Conservation (phyloP, 768 basidiomycete species). For the Mycena belliarum region DNA sequence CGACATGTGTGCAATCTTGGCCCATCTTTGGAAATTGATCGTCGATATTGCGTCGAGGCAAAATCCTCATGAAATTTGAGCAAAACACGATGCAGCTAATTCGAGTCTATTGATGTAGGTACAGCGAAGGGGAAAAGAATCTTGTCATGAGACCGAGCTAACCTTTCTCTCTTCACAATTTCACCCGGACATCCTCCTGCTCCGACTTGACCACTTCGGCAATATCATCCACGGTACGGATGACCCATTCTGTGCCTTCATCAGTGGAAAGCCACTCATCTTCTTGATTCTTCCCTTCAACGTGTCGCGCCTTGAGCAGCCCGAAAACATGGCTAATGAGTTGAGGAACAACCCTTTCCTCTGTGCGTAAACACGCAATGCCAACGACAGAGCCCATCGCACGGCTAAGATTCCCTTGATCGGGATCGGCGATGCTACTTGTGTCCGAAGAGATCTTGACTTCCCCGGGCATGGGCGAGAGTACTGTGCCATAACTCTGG, state of each 20-base stretch:
- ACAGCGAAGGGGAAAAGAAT: conserved; percentile 9
- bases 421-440: conserved; percentile 45
- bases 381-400: conserved; percentile 83
- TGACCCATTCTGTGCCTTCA: conserved; percentile 87
- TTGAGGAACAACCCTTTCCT: conserved; percentile 83
- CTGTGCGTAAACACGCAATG: conserved; percentile 82
- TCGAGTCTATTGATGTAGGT: conserved; percentile 40
- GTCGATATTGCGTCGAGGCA: conserved; percentile 2
- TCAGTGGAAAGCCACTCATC: conserved; percentile 83
- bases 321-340: conserved; percentile 88
- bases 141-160: conserved; percentile 18
- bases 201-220: conserved; percentile 67
- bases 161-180: conserved; percentile 48
- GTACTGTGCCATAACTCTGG: conserved; percentile 78
- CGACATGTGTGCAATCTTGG: background rate
- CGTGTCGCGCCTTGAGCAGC: conserved; percentile 77
- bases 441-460: conserved; percentile 42
- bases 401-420: conserved; percentile 85
- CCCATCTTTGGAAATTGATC: conserved; percentile 20
- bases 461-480: conserved; percentile 71
- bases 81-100: conserved; percentile 18
- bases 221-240: conserved; percentile 80
- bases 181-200: conserved; percentile 51
- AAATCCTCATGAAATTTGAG: conserved; percentile 3
- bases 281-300: conserved; percentile 60